Percentiles rank a stretch among this genome's conserved stretches.
Conservation (phyloP, 2,329 filamentous ascomycete species). For the Apiospora saccharicola region DNA sequence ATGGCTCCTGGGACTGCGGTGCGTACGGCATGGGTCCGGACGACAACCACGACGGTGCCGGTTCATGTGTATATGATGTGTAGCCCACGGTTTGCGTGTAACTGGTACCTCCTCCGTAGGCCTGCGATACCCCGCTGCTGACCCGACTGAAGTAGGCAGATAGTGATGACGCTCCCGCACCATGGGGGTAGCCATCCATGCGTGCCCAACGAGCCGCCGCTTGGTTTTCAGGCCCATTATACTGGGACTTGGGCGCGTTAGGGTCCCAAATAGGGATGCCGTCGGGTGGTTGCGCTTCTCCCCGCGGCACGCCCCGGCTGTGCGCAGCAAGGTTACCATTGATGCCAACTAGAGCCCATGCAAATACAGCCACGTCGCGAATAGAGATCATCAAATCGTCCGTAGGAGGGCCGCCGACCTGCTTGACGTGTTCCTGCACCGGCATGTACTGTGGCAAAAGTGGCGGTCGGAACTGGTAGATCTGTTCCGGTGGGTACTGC, state of each 20-base stretch:
- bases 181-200: slow-evolving; percentile 21
- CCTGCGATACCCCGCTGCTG: neutral
- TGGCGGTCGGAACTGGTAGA: slow-evolving; percentile 53
- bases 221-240: slow-evolving; percentile 48
- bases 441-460: slow-evolving; percentile 54
- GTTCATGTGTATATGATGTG: neutral
- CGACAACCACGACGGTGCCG: neutral
- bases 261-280: slow-evolving; percentile 69
- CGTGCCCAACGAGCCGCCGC: slow-evolving; percentile 39
- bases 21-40: neutral
- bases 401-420: slow-evolving; percentile 59
- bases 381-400: slow-evolving; percentile 80
- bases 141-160: slow-evolving; percentile 2
- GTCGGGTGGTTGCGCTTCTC: slow-evolving; percentile 68
- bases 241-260: slow-evolving; percentile 41
- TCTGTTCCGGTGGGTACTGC: slow-evolving; percentile 50
- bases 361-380: slow-evolving; percentile 86
- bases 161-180: neutral
- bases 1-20: slow-evolving; percentile 9
- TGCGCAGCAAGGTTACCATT: slow-evolving; percentile 76
- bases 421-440: slow-evolving; percentile 52
- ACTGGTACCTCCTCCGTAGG: neutral
- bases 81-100: neutral
- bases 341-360: slow-evolving; percentile 82
- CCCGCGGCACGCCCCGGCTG: slow-evolving; percentile 65